Base-by-base conservation (phyloP, 164 flowering plant species). In the Buxus sempervirens region DNA sequence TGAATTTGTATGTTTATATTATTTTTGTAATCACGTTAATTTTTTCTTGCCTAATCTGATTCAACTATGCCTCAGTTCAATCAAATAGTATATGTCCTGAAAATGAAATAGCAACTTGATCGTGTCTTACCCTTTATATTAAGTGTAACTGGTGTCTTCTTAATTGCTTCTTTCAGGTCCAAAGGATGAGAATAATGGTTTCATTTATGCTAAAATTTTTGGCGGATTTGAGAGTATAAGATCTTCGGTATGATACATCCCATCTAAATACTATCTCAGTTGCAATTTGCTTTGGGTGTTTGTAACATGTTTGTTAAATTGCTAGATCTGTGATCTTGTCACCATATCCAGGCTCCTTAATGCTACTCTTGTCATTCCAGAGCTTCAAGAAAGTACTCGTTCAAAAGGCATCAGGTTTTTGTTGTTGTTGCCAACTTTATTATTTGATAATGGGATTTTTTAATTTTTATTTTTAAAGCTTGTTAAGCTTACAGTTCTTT, bases 291-390 rank as follows among this genome's bases (percentile, higher is more conserved):
- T 21, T 62, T 56, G 67, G 64, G 68, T 57, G 74, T 73, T 82
- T 56, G 66, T 88, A 78, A 81, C 82, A 63, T 72, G 73, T 72
- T 70, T 83, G 74, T 70, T 74, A 66, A 78, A 79, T 78, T 82
- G 76, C 78, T 88, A 95, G 99, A 92, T 95, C 61, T 85, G 90
- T 83, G 99, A 95, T 85, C 89, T 92, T 79, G 99, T 95, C 68
- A 70, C 90, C 73, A 76, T 95, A 78, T 78, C 98, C 76, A 85
- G 97, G 86, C 96, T 95, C 80, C 83, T 95, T 69, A 95, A 95
- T 83, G 98, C 97, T 64, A 95, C 98, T 67, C 91, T 95, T 77
- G 88, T 95, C 75, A 79, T 92, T 80, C 99, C 99, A 62, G 99
- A 95, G 83, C 82, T 95, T 76, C 96, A 95, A 87, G 85, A 87